phyloP scores from a whole-genome alignment of 1,284 basidiomycete species.

The Boletus smithii region DNA sequence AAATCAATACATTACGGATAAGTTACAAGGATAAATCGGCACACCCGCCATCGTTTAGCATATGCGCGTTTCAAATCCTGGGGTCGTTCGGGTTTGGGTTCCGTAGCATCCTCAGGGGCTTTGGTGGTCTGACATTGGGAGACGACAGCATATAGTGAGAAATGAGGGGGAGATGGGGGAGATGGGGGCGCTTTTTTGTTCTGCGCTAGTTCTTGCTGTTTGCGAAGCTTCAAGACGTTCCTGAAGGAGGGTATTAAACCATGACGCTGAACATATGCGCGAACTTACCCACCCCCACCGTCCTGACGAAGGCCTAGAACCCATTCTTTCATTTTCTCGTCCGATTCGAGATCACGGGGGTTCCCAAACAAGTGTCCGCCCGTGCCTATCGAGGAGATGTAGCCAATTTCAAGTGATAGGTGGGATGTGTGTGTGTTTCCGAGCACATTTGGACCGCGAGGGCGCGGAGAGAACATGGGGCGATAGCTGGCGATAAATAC shows the following conservation, averaged over 20 bases:
- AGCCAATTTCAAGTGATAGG: constrained; percentile 48
- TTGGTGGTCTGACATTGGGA: constrained; percentile 4
- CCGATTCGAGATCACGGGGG: constrained; percentile 42
- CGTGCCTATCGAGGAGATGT: constrained; percentile 39
- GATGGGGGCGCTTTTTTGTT: neutral
- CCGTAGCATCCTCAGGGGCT: neutral
- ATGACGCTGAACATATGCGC: neutral
- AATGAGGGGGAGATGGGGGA: neutral
- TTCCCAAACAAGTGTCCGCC: constrained; percentile 39
- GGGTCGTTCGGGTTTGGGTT: constrained; percentile 9
- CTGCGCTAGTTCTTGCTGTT: constrained; percentile 22
- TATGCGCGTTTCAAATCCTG: constrained; percentile 18
- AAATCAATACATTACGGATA: constrained; percentile 2
- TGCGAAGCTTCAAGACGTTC: constrained; percentile 45
- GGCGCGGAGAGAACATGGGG: constrained; percentile 47
- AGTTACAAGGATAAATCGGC: neutral
- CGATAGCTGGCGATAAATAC: constrained; percentile 44
- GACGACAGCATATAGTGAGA: neutral
- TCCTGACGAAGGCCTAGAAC: constrained; percentile 45
- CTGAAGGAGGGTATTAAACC: constrained; percentile 29
- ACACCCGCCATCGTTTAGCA: constrained; percentile 30
- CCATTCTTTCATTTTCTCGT: constrained; percentile 46
- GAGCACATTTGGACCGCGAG: constrained; percentile 33
- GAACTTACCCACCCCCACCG: constrained; percentile 54
- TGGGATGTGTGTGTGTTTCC: constrained; percentile 36